Evolutionary conservation across 2,329 filamentous ascomycete species (phyloP).

Genomic region (Epichloe glyceriae): DNA sequence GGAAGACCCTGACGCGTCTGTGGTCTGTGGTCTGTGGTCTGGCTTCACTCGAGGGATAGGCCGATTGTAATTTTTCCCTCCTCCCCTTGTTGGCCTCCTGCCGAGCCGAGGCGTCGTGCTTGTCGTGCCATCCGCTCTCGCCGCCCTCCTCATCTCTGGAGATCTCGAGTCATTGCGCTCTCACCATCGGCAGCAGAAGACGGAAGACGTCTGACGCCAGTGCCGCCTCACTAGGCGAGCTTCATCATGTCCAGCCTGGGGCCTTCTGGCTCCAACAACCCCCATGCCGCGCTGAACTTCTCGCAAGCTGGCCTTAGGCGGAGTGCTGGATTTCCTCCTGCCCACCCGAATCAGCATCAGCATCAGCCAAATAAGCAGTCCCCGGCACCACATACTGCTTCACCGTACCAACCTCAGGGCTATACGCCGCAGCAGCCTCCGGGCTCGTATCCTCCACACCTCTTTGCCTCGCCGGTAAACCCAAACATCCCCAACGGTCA

Average conservation of each 20-base stretch:
- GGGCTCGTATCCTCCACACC: conserved; percentile 36
- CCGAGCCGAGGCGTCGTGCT: background rate
- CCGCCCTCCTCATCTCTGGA: background rate
- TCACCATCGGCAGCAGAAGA: background rate
- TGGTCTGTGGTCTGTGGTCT: background rate
- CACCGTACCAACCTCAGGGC: conserved; percentile 40
- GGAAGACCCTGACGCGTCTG: conserved; percentile 3
- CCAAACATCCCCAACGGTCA: conserved; percentile 33
- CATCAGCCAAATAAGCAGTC: conserved; percentile 42
- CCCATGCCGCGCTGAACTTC: conserved; percentile 40
- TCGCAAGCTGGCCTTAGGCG: conserved; percentile 38
- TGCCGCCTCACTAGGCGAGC: conserved; percentile 1
- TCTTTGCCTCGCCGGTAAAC: conserved; percentile 38
- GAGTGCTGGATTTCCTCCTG: conserved; percentile 28
- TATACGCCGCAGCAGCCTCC: conserved; percentile 40
- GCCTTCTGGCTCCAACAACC: conserved; percentile 37
- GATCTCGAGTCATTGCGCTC: background rate
- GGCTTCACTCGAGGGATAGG: background rate
- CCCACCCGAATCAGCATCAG: conserved; percentile 36
- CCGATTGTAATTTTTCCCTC: background rate
- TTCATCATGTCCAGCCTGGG: conserved; percentile 35
- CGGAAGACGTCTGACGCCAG: background rate
- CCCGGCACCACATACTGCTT: conserved; percentile 39
- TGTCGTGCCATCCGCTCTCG: background rate
- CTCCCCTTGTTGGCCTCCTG: background rate